Evolutionary conservation across 169 alveolate genomes (phyloP).

Genomic region (Cryptosporidium ryanae): DNA sequence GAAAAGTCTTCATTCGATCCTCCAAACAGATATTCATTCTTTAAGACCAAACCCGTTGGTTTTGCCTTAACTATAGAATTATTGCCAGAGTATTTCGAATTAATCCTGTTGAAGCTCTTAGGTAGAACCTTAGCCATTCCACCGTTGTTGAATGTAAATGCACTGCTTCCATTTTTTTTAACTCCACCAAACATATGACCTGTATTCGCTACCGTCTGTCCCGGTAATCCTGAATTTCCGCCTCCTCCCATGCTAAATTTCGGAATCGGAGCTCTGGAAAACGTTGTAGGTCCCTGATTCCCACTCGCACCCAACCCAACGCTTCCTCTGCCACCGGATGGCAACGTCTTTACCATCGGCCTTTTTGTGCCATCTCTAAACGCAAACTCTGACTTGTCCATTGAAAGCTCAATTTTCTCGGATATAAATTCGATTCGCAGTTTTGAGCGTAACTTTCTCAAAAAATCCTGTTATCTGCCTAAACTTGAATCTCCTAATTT

Average conservation of each 20-base stretch:
- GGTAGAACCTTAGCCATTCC: constrained; percentile 24
- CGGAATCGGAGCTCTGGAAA: constrained; percentile 69
- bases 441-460: no score
- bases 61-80: no score
- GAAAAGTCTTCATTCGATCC: background rate
- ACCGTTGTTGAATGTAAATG: background rate
- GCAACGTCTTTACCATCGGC: constrained; percentile 45
- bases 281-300: background rate
- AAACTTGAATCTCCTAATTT: no score
- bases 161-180: background rate
- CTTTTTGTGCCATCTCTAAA: constrained; percentile 55
- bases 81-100: background rate
- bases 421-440: no score
- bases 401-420: background rate
- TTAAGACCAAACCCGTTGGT: no score
- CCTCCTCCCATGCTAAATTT: constrained; percentile 3
- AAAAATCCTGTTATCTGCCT: no score
- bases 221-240: constrained; percentile 7
- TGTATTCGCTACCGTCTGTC: background rate
- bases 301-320: background rate
- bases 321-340: constrained; percentile 3
- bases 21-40: background rate
- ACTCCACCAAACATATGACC: background rate
- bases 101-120: background rate
- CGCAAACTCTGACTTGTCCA: constrained; percentile 64